Percentiles rank a stretch among this genome's conserved stretches.
phyloP scores from a whole-genome alignment of 2,329 filamentous ascomycete genomes.

The Akanthomyces muscarius region DNA sequence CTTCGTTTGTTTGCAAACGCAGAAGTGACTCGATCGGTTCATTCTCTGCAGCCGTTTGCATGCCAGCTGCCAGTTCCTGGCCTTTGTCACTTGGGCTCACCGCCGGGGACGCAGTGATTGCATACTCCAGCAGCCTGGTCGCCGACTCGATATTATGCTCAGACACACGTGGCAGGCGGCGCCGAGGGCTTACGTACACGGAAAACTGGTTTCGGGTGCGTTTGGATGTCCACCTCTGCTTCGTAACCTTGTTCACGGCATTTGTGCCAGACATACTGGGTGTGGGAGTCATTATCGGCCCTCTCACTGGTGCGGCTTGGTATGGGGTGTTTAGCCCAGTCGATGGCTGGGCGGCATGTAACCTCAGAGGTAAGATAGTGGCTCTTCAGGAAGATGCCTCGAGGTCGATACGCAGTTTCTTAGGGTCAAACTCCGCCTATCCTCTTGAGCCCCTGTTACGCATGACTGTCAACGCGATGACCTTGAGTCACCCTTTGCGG shows the following conservation, averaged over 20 bases:
- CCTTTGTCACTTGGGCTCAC: neutral
- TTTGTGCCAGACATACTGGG: neutral
- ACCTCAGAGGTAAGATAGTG: neutral
- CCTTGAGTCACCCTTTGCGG: neutral
- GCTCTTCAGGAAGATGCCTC: neutral
- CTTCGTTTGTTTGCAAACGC: conserved; percentile 2
- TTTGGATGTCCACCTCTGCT: neutral
- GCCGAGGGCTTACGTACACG: neutral
- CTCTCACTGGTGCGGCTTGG: neutral
- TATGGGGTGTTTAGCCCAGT: neutral
- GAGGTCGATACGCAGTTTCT: neutral
- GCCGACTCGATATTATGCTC: neutral
- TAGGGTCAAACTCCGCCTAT: neutral
- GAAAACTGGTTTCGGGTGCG: conserved; percentile 7
- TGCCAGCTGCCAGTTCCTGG: neutral
- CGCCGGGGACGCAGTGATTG: neutral
- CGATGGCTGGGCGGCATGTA: neutral
- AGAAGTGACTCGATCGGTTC: neutral
- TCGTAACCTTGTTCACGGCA: neutral
- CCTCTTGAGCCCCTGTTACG: neutral
- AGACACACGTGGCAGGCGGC: neutral
- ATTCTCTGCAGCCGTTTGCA: neutral
- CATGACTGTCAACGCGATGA: neutral
- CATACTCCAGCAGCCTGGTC: neutral
- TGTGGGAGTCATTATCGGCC: neutral